Conservation (phyloP, 306 rosid species). For the Fagus sylvatica region DNA sequence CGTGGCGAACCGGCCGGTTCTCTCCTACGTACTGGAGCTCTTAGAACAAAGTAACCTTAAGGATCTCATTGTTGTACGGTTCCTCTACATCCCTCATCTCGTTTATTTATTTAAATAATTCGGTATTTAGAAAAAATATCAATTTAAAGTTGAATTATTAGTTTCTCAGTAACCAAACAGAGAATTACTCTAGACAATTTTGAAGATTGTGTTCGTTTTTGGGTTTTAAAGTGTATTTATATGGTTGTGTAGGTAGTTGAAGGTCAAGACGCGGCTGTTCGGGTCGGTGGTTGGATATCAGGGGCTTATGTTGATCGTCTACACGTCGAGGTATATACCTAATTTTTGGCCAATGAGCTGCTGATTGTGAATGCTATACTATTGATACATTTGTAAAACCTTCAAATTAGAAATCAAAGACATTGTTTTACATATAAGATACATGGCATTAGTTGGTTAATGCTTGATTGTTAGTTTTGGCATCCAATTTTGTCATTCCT, state of each 20-base stretch:
- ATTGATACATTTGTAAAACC: too few relatives aligned
- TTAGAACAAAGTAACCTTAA: slow-evolving; percentile 84
- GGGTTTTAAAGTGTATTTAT: slow-evolving; percentile 1
- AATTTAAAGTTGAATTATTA: neutral
- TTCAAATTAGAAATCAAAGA: too few relatives aligned
- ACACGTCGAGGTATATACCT: slow-evolving; percentile 62
- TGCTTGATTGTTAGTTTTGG: too few relatives aligned
- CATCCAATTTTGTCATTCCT: too few relatives aligned
- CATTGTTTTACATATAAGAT: too few relatives aligned
- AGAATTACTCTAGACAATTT: neutral
- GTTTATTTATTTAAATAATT: neutral
- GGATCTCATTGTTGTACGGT: slow-evolving; percentile 82
- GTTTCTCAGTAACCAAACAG: neutral
- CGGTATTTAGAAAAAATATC: too few relatives aligned
- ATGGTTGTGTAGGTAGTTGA: slow-evolving; percentile 68
- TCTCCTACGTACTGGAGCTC: slow-evolving; percentile 84
- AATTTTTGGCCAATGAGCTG: too few relatives aligned
- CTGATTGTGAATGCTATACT: too few relatives aligned
- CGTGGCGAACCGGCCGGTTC: slow-evolving; percentile 84
- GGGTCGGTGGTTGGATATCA: slow-evolving; percentile 77
- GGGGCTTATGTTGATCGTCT: slow-evolving; percentile 90
- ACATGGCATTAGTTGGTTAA: too few relatives aligned
- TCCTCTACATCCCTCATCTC: neutral
- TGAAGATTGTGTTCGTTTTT: neutral
- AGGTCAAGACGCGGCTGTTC: slow-evolving; percentile 74